phyloP scores from a whole-genome alignment of 225 moss, liverwort and hornwort genomes.

The Polytrichum commune region DNA sequence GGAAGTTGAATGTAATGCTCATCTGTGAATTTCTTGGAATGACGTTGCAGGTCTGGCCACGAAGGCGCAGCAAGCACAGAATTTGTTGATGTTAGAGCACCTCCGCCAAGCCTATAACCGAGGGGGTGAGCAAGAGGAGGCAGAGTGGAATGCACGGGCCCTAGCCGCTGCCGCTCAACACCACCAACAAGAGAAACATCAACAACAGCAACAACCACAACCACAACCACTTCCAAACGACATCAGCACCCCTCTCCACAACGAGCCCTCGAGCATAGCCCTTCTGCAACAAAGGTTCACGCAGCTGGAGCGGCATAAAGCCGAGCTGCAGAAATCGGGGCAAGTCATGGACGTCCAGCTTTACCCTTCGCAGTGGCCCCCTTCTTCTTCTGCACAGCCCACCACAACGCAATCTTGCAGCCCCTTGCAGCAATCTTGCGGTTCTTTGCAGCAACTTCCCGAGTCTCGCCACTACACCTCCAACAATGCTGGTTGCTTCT shows the following conservation, averaged over 20 bases:
- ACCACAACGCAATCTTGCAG: conserved; percentile 17
- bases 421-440: conserved; percentile 33
- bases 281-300: conserved; percentile 66
- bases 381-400: conserved; percentile 32
- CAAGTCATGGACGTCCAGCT: conserved; percentile 49
- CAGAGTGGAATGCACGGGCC: conserved; percentile 16
- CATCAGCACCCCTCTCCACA: neutral
- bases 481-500: conserved; percentile 15
- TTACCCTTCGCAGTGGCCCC: conserved; percentile 49
- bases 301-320: conserved; percentile 62
- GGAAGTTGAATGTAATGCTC: neutral
- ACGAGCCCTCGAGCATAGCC: conserved; percentile 50
- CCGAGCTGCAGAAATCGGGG: conserved; percentile 46
- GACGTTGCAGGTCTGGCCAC: conserved; percentile 38
- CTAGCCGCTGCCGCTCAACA: conserved; percentile 12
- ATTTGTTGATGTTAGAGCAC: conserved; percentile 44
- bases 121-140: conserved; percentile 13
- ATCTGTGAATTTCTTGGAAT: neutral
- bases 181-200: conserved; percentile 1
- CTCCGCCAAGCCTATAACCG: conserved; percentile 43
- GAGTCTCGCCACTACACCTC: conserved; percentile 29
- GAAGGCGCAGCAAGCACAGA: conserved; percentile 43
- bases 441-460: conserved; percentile 21
- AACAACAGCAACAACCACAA: conserved; percentile 5
- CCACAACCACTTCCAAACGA: conserved; percentile 20